Evolutionary conservation across 306 rosid genomes (phyloP), one percentile per base, ranked within the genome.

Genomic region (Prunus armeniaca): DNA sequence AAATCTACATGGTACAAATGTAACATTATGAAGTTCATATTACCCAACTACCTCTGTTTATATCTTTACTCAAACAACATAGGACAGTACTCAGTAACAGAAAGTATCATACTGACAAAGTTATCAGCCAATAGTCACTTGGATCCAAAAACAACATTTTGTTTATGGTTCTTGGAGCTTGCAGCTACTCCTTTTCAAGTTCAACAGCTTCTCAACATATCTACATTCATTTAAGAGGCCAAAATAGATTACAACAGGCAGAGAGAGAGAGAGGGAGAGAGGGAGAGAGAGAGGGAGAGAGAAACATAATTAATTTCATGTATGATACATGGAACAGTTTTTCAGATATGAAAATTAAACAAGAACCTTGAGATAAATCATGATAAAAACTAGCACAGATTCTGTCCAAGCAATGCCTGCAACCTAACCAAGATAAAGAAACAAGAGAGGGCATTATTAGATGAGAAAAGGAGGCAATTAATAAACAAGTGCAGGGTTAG

Each of bases 391-490:
- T 78, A 65, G 71, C 77, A 82, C 75, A 57, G 55, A 78, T 76
- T 79, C 82, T 84, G 85, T 82, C 84, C 87, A 76, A 83, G 71
- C 86, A 79, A 72, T 82, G 81, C 81, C 88, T 82, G 86, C 82
- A 84, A 81, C 87, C 90, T 82, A 78, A 81, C 80, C 84, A 83
- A 79, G 73, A 80, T 71, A 47, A 54, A 87, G 69, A 77, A 72
- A 82, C 78, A 76, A 84, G 81, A 84, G 85, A 73, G 62, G 68
- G n/a, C 75, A 82, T 22, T 25, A 46, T 72, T 58, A 52, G 78
- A 19, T 27, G 57, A 13, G 28, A 67, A 55, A 56, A 38, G 73
- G 80, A 79, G 71, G 73, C 80, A 71, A 72, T 67, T 66, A 67
- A 75, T 56, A 77, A 55, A 38, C 65, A 83, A 65, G 78, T 54